These are phyloP conservation scores for Candida frijolesensis DNA, from an alignment of 1,139 yeast genomes.

Conservation along the genomic window DNA sequence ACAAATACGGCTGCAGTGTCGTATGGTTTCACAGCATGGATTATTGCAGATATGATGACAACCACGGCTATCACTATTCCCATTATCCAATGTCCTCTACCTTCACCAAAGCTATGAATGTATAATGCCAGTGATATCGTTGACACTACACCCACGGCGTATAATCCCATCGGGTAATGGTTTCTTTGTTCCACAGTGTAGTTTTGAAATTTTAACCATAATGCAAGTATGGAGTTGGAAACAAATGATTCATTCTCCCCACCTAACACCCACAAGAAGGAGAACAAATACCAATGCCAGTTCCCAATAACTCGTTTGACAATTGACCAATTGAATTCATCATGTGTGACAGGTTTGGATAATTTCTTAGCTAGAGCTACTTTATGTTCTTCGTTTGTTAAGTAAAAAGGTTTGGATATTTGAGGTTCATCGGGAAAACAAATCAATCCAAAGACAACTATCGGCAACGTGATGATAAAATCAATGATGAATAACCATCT, in stretches of 20 bases:
- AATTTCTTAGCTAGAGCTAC: conserved; percentile 20
- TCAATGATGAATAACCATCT: conserved; percentile 75
- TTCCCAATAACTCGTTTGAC: conserved; percentile 50
- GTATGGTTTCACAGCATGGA: conserved; percentile 18
- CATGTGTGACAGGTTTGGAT: conserved; percentile 10
- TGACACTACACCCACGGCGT: conserved; percentile 53
- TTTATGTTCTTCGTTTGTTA: conserved; percentile 37
- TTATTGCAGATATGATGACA: conserved; percentile 47
- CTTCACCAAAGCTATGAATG: conserved; percentile 47
- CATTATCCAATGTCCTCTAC: conserved; percentile 54
- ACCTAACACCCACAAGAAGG: conserved; percentile 58
- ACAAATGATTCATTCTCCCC: conserved; percentile 61
- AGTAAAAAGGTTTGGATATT: conserved; percentile 35
- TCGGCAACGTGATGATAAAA: conserved; percentile 67
- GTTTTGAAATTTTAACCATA: conserved; percentile 47
- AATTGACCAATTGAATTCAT: conserved; percentile 46
- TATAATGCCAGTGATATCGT: conserved; percentile 50
- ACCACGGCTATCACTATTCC: conserved; percentile 30
- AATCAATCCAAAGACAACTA: conserved; percentile 53
- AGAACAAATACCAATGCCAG: conserved; percentile 64
- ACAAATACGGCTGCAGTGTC: conserved; percentile 36
- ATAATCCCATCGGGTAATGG: conserved; percentile 60
- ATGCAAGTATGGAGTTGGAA: conserved; percentile 53
- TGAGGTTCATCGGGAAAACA: conserved; percentile 64
- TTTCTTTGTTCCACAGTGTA: conserved; percentile 51